Conservation (phyloP, 2,329 filamentous ascomycete species). For the Fusarium bactridioides region DNA sequence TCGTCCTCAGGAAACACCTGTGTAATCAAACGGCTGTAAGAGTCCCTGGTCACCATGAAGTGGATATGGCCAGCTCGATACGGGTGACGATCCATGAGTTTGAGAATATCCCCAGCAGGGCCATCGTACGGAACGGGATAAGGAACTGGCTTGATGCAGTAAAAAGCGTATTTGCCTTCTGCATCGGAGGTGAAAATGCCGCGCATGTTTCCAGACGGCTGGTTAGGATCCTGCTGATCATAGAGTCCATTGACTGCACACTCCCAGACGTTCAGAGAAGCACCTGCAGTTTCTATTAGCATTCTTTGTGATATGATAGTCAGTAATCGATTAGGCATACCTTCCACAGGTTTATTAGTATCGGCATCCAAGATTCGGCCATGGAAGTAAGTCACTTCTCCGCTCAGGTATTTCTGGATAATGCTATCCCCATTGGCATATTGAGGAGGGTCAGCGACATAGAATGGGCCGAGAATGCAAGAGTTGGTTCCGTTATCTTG, state of each 20-base stretch:
- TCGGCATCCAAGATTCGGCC: background rate
- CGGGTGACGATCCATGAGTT: background rate
- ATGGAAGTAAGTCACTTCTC: background rate
- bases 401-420: background rate
- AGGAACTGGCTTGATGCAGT: background rate
- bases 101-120: background rate
- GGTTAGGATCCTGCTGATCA: background rate
- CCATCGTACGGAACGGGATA: background rate
- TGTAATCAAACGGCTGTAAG: background rate
- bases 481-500: background rate
- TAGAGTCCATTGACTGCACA: background rate
- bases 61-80: background rate
- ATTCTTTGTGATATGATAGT: fast-evolving
- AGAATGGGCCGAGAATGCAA: background rate
- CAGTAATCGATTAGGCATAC: background rate
- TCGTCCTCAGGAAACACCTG: background rate
- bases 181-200: background rate
- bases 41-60: background rate
- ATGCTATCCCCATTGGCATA: background rate
- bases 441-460: background rate
- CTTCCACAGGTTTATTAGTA: background rate
- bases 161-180: background rate
- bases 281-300: background rate
- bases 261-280: background rate
- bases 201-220: background rate